Conservation (phyloP, 2,329 filamentous ascomycete species). For the Colletotrichum cuscutae region DNA sequence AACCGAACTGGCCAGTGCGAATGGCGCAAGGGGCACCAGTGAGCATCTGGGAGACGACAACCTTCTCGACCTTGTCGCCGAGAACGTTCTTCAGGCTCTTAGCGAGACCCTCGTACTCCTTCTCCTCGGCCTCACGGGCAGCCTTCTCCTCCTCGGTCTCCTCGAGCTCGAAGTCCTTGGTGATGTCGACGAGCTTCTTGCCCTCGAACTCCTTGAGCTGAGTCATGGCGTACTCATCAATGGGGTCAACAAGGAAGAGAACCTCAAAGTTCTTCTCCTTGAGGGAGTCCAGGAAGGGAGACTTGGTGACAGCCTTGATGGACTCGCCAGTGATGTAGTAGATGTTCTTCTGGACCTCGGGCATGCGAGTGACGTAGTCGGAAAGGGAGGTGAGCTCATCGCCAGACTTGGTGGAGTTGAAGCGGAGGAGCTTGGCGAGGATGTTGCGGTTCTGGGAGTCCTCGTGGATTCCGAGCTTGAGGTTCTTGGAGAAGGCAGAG, state of each 20-base stretch:
- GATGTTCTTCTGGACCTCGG: conserved; percentile 99
- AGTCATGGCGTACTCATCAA: conserved; percentile 99
- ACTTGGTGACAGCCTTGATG: conserved; percentile 97
- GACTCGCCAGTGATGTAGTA: conserved; percentile 99
- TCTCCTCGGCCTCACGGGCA: conserved; percentile 93
- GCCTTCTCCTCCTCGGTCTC: conserved; percentile 99
- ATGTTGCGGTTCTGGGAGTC: conserved; percentile 94
- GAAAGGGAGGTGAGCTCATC: conserved; percentile 94
- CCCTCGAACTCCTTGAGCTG: conserved; percentile 99
- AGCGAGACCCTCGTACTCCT: conserved; percentile 94
- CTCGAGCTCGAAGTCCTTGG: conserved; percentile 99
- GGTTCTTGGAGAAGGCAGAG: conserved; percentile 99
- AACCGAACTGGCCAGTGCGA: conserved; percentile 99
- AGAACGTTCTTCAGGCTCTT: conserved; percentile 99
- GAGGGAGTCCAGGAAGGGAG: conserved; percentile 97
- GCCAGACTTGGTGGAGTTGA: conserved; percentile 98
- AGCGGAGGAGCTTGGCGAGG: conserved; percentile 98
- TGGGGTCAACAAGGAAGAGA: conserved; percentile 98
- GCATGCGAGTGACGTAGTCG: conserved; percentile 99
- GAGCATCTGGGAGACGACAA: conserved; percentile 98
- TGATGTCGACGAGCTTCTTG: conserved; percentile 99
- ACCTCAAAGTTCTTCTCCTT: conserved; percentile 99
- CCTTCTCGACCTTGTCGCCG: conserved; percentile 99
- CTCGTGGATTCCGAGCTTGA: conserved; percentile 99
- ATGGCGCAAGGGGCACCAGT: conserved; percentile 95